Evolutionary conservation across 2,329 filamentous ascomycete species (phyloP), one percentile per base, ranked within the genome.

Genomic region (Colletotrichum endophyticum): DNA sequence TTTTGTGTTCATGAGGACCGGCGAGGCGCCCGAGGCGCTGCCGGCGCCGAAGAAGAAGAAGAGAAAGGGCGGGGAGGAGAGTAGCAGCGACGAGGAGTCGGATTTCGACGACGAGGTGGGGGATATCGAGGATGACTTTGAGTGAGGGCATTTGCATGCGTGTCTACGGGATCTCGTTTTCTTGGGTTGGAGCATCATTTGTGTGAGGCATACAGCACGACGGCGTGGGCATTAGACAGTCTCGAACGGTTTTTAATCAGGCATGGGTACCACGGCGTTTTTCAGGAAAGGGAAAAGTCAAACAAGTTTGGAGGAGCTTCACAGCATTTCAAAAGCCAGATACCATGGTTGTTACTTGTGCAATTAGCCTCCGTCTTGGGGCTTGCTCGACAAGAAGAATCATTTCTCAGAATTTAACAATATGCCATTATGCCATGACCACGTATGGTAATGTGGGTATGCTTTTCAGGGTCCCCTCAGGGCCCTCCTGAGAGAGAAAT

Each of bases 1-100:
- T 80, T 94, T 89, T 80, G 87, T 93, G 7, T 94, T 94, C 81
- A 88, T 91, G 74, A 87, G 88, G 77, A 92, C 91, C 82, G 91
- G 88, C 4, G 91, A 91, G 61, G 85, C 85, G 15, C 72, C 72
- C 3, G 78, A 69, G 32, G 78, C 75, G 53, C 79, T 79, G 27
- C 79, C 79, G 16, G 78, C 72, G 59, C 79, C 77, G 77, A 83
- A 81, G 81, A 83, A 81, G 81, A 82, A 80, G 80, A 80, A 78
- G 75, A 80, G 81, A 61, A 81, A 76, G n/a, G 82, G 82, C 53
- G 83, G 84, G 66, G 84, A 80, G 22, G 79, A 80, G 27, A 77
- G 79, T 32, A 80, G 79, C 39, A 80, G 80, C 27, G 78, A 78
- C 32, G 79, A 80, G 79, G 73, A 76, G 49, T 73, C 73, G 5